Conservation (phyloP, 78 protist species). For the Pelomyxa schiedti region DNA sequence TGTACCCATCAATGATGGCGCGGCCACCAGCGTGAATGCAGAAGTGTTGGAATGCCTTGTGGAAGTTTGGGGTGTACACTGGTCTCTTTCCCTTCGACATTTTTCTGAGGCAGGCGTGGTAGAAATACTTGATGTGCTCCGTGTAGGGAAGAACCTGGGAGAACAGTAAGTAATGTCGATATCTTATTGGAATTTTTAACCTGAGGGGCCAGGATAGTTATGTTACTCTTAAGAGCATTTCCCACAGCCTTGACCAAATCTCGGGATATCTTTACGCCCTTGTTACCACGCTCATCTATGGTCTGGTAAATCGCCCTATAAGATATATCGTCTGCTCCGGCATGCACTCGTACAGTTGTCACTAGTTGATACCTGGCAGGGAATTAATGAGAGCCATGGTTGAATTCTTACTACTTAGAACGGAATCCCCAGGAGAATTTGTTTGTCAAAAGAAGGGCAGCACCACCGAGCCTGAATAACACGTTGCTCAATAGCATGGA, state of each 20-base stretch:
- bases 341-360: constrained; percentile 40
- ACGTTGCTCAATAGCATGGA: constrained; percentile 64
- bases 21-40: constrained; percentile 85
- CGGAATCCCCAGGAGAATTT: constrained; percentile 27
- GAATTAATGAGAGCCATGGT: no score
- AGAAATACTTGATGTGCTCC: constrained; percentile 58
- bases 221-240: constrained; percentile 51
- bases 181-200: no score
- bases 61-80: constrained; percentile 68
- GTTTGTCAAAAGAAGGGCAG: constrained; percentile 75
- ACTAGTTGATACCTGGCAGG: constrained; percentile 22
- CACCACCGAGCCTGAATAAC: constrained; percentile 82
- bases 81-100: background rate
- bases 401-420: no score
- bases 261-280: constrained; percentile 65
- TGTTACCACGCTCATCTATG: constrained; percentile 47
- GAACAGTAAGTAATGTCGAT: no score
- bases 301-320: constrained; percentile 53
- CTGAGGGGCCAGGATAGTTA: constrained; percentile 67
- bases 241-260: constrained; percentile 48
- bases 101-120: constrained; percentile 38
- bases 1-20: constrained; percentile 69
- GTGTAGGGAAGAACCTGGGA: constrained; percentile 65
- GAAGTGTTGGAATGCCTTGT: constrained; percentile 57
- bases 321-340: constrained; percentile 26